Evolutionary conservation across 257 asterid species (phyloP).

Genomic region (Euphrasia confusa): DNA sequence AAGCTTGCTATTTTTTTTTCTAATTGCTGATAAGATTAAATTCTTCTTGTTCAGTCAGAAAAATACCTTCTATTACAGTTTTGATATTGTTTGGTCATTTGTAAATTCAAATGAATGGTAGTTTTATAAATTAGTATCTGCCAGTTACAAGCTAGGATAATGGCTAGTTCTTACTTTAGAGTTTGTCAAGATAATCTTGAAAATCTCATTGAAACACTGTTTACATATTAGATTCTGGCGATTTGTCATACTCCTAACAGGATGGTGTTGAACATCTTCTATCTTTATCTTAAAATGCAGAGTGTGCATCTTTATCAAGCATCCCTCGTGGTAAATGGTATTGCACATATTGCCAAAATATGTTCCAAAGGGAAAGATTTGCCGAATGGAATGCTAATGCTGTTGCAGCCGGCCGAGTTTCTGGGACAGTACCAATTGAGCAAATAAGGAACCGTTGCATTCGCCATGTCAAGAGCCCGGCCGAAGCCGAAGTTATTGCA

Average conservation of each 20-base stretch:
- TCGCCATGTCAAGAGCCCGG: constrained; percentile 81
- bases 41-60: background rate
- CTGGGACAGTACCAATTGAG: constrained; percentile 67
- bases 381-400: constrained; percentile 79
- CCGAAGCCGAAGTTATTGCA: constrained; percentile 88
- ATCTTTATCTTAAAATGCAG: constrained; percentile 44
- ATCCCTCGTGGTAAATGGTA: constrained; percentile 94
- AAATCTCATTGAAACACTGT: background rate
- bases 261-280: constrained; percentile 15
- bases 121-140: background rate
- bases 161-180: constrained; percentile 12
- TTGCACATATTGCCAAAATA: constrained; percentile 90
- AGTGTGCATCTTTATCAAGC: constrained; percentile 71
- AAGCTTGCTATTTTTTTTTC: constrained; percentile 12
- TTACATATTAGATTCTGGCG: background rate
- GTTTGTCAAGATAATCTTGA: constrained; percentile 9
- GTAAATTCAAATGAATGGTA: background rate
- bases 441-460: constrained; percentile 82
- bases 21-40: constrained; percentile 10
- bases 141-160: background rate
- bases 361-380: constrained; percentile 78
- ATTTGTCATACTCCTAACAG: constrained; percentile 16
- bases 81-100: background rate
- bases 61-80: constrained; percentile 12
- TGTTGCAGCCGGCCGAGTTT: constrained; percentile 87